These are phyloP conservation scores for Kodamaea leandrae DNA, from an alignment of 805 yeast species.

Conservation along the genomic window DNA sequence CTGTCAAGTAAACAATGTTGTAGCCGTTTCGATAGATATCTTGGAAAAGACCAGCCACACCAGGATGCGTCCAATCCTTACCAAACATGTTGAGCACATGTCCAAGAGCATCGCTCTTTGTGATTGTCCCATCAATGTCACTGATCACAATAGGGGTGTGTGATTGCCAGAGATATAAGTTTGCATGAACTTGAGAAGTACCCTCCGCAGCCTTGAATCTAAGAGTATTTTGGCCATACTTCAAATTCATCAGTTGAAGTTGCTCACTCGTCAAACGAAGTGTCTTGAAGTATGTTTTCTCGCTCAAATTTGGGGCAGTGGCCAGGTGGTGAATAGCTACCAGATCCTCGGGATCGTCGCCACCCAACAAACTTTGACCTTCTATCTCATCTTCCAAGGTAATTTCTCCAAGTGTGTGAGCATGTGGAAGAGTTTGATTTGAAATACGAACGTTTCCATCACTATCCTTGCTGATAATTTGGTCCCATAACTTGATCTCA, in stretches of 20 bases:
- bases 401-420: conserved; percentile 2
- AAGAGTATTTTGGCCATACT: conserved; percentile 75
- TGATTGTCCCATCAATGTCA: conserved; percentile 97
- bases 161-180: conserved; percentile 79
- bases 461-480: conserved; percentile 50
- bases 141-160: conserved; percentile 89
- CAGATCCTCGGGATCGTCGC: conserved; percentile 2
- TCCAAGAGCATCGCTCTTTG: conserved; percentile 96
- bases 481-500: conserved; percentile 34
- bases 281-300: conserved; percentile 70
- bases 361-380: background rate
- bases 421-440: conserved; percentile 15
- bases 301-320: conserved; percentile 12
- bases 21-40: conserved; percentile 88
- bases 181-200: conserved; percentile 69
- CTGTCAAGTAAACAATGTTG: conserved; percentile 89
- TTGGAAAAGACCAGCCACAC: conserved; percentile 88
- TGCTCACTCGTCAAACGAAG: conserved; percentile 90
- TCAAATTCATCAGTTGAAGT: conserved; percentile 66
- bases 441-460: conserved; percentile 66
- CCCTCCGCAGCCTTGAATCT: conserved; percentile 81
- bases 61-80: conserved; percentile 96
- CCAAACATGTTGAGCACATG: conserved; percentile 93
- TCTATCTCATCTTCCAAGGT: conserved; percentile 1
- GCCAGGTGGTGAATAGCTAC: background rate